These are phyloP conservation scores for Zanthoxylum bungeanum DNA, from an alignment of 345 rosid genomes.

Conservation along the genomic window DNA sequence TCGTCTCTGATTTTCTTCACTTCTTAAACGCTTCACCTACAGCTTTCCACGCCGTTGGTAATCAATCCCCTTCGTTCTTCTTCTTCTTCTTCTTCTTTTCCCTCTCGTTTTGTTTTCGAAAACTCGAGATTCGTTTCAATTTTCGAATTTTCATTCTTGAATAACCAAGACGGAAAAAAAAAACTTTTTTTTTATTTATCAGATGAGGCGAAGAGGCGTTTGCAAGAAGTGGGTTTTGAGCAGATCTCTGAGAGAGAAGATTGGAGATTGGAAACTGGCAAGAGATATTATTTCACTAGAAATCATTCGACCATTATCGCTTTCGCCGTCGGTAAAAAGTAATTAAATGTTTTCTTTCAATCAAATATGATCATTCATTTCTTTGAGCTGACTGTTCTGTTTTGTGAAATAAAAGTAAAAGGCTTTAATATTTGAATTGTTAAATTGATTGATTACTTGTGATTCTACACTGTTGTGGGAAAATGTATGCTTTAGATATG, in stretches of 20 bases:
- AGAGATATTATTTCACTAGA: conserved; percentile 85
- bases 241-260: conserved; percentile 79
- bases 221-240: conserved; percentile 62
- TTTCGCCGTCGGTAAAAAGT: conserved; percentile 89
- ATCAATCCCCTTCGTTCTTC: not conserved
- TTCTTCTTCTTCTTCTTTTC: not conserved
- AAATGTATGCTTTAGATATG: conserved; percentile 51
- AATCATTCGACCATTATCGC: conserved; percentile 89
- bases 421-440: not conserved
- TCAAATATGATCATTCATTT: not conserved
- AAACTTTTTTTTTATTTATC: conserved; percentile 9
- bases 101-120: conserved; percentile 11
- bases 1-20: conserved; percentile 61
- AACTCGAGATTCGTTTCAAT: not conserved
- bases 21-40: conserved; percentile 95
- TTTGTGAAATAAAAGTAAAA: not conserved
- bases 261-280: conserved; percentile 79
- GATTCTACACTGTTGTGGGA: conserved; percentile 3
- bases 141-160: not conserved
- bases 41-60: conserved; percentile 99
- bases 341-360: conserved; percentile 4
- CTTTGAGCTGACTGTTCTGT: not conserved
- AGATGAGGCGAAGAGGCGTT: conserved; percentile 83
- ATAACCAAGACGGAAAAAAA: not conserved
- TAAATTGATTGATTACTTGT: not conserved